These are phyloP conservation scores for Begonia masoniana DNA, from an alignment of 306 rosid species.

Conservation along the genomic window DNA sequence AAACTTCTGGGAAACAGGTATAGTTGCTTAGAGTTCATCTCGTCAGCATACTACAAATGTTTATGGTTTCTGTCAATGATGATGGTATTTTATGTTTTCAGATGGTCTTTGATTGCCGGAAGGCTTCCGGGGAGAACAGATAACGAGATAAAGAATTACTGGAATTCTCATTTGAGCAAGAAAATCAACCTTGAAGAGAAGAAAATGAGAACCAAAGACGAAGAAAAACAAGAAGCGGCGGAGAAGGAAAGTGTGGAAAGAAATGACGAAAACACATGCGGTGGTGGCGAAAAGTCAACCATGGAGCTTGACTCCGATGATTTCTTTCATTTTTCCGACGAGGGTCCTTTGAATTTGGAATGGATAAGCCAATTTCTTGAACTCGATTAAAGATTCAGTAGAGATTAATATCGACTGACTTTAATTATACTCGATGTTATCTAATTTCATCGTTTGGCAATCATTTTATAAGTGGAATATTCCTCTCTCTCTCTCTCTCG, in stretches of 20 bases:
- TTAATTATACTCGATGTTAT: too few relatives aligned
- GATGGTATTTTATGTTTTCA: too few relatives aligned
- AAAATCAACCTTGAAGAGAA: slow-evolving; percentile 19
- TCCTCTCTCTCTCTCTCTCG: too few relatives aligned
- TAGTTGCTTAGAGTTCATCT: too few relatives aligned
- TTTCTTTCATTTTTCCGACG: slow-evolving; percentile 37
- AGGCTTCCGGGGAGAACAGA: slow-evolving; percentile 43
- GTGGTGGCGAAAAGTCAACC: not conserved
- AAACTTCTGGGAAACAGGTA: slow-evolving; percentile 49
- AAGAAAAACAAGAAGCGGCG: not conserved
- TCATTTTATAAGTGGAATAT: too few relatives aligned
- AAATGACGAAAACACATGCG: slow-evolving; percentile 9
- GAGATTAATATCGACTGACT: too few relatives aligned
- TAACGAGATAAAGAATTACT: slow-evolving; percentile 49
- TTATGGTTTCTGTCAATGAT: too few relatives aligned
- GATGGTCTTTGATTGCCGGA: too few relatives aligned
- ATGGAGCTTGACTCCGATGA: slow-evolving; percentile 20
- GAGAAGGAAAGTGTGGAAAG: slow-evolving; percentile 3
- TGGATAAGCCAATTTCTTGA: slow-evolving; percentile 34
- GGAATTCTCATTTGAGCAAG: slow-evolving; percentile 57
- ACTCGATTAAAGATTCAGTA: slow-evolving; percentile 1
- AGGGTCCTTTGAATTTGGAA: slow-evolving; percentile 29
- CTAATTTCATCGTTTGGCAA: too few relatives aligned
- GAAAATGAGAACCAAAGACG: slow-evolving; percentile 7
- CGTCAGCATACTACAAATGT: too few relatives aligned